Evolutionary conservation across 176 grass and related monocot genomes (phyloP).

Genomic region (Carex pumila): DNA sequence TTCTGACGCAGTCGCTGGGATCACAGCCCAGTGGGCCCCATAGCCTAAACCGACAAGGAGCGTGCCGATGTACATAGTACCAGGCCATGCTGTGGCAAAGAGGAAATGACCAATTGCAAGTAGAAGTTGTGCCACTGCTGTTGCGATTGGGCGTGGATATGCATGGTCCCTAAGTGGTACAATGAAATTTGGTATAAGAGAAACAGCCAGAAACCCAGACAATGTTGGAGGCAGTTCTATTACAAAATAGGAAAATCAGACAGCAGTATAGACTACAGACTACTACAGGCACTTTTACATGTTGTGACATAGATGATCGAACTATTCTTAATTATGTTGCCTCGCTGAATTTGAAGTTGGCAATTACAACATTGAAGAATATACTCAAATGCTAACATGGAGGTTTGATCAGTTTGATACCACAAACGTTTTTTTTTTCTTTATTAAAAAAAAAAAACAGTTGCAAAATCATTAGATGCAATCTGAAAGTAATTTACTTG

Average conservation of each 20-base stretch:
- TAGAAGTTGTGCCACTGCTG: slow-evolving; percentile 52
- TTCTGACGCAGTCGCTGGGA: slow-evolving; percentile 68
- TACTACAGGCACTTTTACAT: neutral
- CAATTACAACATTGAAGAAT: neutral
- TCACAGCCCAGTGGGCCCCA: slow-evolving; percentile 81
- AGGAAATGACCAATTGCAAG: slow-evolving; percentile 75
- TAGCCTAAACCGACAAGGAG: slow-evolving; percentile 77
- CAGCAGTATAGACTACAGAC: neutral
- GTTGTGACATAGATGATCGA: neutral
- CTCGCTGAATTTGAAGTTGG: neutral
- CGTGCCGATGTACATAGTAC: slow-evolving; percentile 73
- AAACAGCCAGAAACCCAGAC: neutral
- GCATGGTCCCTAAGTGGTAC: slow-evolving; percentile 46
- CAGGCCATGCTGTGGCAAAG: slow-evolving; percentile 88
- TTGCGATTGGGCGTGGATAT: slow-evolving; percentile 72
- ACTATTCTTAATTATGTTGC: neutral
- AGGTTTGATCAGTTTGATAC: neutral
- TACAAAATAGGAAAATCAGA: neutral
- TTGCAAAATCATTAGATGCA: neutral
- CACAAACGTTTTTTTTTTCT: neutral
- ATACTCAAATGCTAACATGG: neutral
- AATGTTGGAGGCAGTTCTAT: neutral
- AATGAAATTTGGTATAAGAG: slow-evolving; percentile 8
- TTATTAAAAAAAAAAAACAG: neutral
- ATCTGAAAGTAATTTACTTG: neutral